Percentiles rank a stretch among this genome's conserved stretches.
phyloP scores from a whole-genome alignment of 2,329 filamentous ascomycete species.

The Colletotrichum orchidophilum region DNA sequence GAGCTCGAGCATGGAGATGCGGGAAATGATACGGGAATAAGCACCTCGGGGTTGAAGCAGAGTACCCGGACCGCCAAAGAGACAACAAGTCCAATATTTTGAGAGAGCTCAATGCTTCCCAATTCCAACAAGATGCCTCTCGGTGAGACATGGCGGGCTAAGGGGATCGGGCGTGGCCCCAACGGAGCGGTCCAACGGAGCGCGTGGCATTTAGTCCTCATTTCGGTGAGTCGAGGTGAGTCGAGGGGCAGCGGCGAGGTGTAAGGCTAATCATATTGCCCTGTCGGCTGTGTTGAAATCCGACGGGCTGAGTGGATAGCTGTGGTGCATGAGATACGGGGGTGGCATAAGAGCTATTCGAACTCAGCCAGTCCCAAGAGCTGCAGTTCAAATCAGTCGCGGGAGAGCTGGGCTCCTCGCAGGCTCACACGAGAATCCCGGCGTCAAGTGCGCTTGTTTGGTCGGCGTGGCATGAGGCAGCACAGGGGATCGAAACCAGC shows the following conservation, averaged over 20 bases:
- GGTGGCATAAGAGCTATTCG: background rate
- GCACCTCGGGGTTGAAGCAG: background rate
- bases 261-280: background rate
- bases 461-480: too few relatives aligned
- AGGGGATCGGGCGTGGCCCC: background rate
- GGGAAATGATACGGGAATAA: conserved; percentile 6
- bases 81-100: conserved; percentile 4
- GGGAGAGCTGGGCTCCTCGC: background rate
- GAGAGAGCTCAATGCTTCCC: background rate
- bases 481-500: background rate
- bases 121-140: conserved; percentile 23
- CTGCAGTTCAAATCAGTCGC: background rate
- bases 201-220: background rate
- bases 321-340: background rate
- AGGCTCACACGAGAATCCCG: background rate
- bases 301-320: background rate
- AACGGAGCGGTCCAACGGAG: background rate
- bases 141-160: conserved; percentile 20
- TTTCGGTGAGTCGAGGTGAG: conserved; percentile 4
- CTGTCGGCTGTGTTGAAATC: background rate
- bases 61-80: background rate
- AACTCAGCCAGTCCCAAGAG: background rate
- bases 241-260: background rate
- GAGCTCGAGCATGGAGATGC: conserved; percentile 6
- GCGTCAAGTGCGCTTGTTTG: background rate